Evolutionary conservation across 768 basidiomycete species (phyloP).

Genomic region (Termitomyces sp.): DNA sequence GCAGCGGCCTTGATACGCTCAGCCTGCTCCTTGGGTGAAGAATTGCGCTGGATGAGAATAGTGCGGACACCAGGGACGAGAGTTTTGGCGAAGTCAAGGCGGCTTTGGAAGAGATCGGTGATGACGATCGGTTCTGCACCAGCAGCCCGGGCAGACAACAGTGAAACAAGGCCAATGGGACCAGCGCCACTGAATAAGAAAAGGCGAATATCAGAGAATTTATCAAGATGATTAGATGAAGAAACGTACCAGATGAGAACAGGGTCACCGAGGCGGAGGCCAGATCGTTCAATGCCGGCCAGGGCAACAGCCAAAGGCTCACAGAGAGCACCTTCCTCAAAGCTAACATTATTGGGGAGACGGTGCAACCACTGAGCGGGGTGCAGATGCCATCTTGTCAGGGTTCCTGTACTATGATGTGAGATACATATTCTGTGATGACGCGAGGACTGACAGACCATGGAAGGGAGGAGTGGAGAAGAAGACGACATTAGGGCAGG

Average conservation of each 20-base stretch:
- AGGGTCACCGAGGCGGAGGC: constrained; percentile 62
- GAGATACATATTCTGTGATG: neutral
- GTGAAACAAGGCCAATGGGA: constrained; percentile 60
- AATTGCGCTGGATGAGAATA: constrained; percentile 47
- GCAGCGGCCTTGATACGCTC: constrained; percentile 49
- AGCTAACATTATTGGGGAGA: constrained; percentile 57
- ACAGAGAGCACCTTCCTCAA: constrained; percentile 66
- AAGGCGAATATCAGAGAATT: neutral
- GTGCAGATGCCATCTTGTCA: constrained; percentile 64
- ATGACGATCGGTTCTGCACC: constrained; percentile 70
- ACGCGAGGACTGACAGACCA: constrained; percentile 28
- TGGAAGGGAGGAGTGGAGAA: constrained; percentile 71
- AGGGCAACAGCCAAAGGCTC: constrained; percentile 67
- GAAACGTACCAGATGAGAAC: constrained; percentile 51
- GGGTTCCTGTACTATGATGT: constrained; percentile 38
- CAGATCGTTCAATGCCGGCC: constrained; percentile 63
- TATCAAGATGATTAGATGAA: neutral
- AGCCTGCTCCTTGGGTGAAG: constrained; percentile 46
- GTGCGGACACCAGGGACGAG: constrained; percentile 57
- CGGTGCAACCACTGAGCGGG: constrained; percentile 67
- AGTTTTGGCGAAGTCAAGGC: constrained; percentile 63
- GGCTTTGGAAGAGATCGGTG: constrained; percentile 62
- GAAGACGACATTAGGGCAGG: constrained; percentile 57
- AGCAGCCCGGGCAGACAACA: constrained; percentile 62
- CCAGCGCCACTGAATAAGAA: constrained; percentile 51